Evolutionary conservation across 2,329 filamentous ascomycete species (phyloP), one percentile per base, ranked within the genome.

Genomic region (Fusarium sp.): DNA sequence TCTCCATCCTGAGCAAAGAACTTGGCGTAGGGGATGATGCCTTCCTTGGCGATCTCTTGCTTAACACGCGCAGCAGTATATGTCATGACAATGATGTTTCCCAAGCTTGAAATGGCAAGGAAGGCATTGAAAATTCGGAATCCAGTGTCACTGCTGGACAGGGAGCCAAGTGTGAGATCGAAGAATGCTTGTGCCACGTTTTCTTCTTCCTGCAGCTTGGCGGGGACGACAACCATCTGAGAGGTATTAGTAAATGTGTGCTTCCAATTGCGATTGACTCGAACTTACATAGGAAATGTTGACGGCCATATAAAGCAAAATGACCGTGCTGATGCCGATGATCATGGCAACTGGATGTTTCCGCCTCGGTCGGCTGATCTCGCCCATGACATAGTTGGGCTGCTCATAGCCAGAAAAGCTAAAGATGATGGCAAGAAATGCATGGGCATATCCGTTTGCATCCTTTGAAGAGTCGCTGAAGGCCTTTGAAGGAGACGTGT

Each of bases 21-120:
- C 38, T 83, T 82, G 5, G 86, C 83, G 63, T 81, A 88, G 0
- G 88, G 88, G 3, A 90, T 79, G 62, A 90, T 85, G 1, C 88
- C 88, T 77, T 90, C 87, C 74, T 91, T 90, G 9, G 89, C 89
- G 50, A 91, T 89, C 75, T 91, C 89, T 75, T 91, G 89, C 77
- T 91, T 90, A 20, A 91, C 86, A 69, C 88, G 83, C 4, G 88
- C 84, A 9, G 87, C 85, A 0, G 87, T 88, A 71, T 88, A 91
- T 1, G 88, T 91, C 80, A 88, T 88, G 22, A 88, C 86, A 14
- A 90, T 82, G 47, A 91, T 86, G 74, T 91, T 90, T 0, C 89
- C 88, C 58, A 90, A 83, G 27, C 85, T 87, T 3, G 86, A 88
- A 29, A 91, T 79, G 5, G 89, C 88, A 8, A 89, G 82, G 47